Conservation (phyloP, 2,329 filamentous ascomycete genomes). For the Penicillium freii region DNA sequence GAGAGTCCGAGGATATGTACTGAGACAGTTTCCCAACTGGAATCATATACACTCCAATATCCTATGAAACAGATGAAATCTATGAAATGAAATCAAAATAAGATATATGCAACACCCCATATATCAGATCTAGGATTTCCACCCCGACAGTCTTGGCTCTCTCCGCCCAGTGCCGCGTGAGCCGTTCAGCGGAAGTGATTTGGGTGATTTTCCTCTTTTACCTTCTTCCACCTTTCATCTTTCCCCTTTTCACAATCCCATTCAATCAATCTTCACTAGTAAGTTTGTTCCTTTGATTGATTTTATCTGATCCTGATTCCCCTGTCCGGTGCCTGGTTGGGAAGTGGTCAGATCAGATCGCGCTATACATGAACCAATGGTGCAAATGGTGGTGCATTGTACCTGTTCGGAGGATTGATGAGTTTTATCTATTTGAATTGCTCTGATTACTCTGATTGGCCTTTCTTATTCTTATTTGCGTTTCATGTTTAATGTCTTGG, state of each 20-base stretch:
- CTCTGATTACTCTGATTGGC: not conserved
- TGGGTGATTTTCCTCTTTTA: not conserved
- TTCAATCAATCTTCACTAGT: not conserved
- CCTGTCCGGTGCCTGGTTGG: not conserved
- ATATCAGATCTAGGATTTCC: slow-evolving; percentile 1
- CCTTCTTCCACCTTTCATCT: not conserved
- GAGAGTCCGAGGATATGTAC: too few relatives aligned
- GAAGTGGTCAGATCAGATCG: not conserved
- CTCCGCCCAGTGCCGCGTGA: slow-evolving; percentile 11
- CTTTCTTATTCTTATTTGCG: not conserved
- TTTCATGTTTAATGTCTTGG: not conserved
- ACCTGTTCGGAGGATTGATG: not conserved
- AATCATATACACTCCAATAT: too few relatives aligned
- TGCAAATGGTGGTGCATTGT: not conserved
- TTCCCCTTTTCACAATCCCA: not conserved
- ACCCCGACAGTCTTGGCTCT: slow-evolving; percentile 8
- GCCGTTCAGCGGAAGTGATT: slow-evolving; percentile 7
- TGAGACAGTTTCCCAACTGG: too few relatives aligned
- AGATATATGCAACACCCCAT: not conserved
- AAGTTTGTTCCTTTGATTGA: not conserved
- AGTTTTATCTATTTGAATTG: not conserved
- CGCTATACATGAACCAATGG: not conserved
- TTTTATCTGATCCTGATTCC: not conserved
- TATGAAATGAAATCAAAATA: too few relatives aligned
- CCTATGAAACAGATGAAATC: too few relatives aligned